Base-by-base conservation (phyloP, 2,329 filamentous ascomycete species). In the Akanthomyces dipterigenus region DNA sequence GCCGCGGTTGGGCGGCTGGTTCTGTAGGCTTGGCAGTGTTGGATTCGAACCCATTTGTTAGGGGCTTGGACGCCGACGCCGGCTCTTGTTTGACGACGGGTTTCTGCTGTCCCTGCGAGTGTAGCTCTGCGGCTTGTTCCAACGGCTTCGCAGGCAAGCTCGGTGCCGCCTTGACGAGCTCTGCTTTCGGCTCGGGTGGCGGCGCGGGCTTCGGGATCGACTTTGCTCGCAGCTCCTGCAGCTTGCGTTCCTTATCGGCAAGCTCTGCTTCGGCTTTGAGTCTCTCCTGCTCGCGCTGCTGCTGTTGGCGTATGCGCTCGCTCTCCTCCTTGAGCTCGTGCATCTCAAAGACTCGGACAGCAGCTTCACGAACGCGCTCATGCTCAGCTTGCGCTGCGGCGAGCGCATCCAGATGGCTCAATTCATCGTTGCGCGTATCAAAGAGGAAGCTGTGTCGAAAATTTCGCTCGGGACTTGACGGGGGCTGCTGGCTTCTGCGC, bases 301-400 rank as follows among this genome's bases (percentile, higher is more conserved):
- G 78, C 58, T 77, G 73, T 48, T 77, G 74, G 28, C 75, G 59
- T 50, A 82, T 75, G 14, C 75, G 72, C 40, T 73, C 69, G 63
- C 78, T 73, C 64, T 81, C 75, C 64, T 79, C 73, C 56, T 78
- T 71, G 18, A 80, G 67, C 62, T 79, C 74, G 62, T 84, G 76
- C 45, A 81, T 71, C 62, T 80, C 73, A 60, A 76, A 80, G 7
- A 79, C 78, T 18, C 76, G 74, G 40, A 82, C 70, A 8, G 82
- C 82, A 34, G 74, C 73, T 59, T 80, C 74, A 31, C 81, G 80
- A 12, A 93, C 82, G 31, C 83, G 80, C 42, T 89, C 83, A 70
- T 92, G 89, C 68, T 88, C 83, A 16, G 79, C 78, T 54, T 84
- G 84, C 4, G 88, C 88, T 51, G 82, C 82, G 50, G 82, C 83